Evolutionary conservation across 2,329 filamentous ascomycete species (phyloP), one percentile per base, ranked within the genome.

Genomic region (Talaromyces sp.): DNA sequence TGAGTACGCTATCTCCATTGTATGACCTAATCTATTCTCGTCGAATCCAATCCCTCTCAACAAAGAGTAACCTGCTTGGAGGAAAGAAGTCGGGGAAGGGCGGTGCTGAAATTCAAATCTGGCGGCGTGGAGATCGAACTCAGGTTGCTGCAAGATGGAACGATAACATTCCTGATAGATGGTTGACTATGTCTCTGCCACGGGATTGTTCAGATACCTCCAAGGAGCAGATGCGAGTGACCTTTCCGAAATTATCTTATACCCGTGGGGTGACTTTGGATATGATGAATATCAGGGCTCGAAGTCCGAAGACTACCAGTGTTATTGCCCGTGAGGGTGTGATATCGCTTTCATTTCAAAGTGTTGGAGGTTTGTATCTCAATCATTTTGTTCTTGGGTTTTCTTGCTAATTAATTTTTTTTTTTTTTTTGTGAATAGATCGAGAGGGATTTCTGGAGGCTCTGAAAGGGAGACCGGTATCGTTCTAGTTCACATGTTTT

Each of bases 21-120:
- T 62, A 68, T 45, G 59, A 67, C 17, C 62, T 70, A 1, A 40
- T 64, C 11, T 71, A 65, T 41, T 68, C 67, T 11, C 54, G 67
- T 7, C 59, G 60, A 8, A 60, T 64, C 1, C 59, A 58, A 4
- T 66, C 60, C 13, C 53, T 71, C 13, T 62, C 56, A 4, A 64
- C 65, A 3, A 70, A 70, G 46, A 46, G 51, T 1, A 64, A 61
- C 32, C 37, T 65, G 9, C 63, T 68, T 29, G 50, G 58, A 1
- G 42, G 56, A 19, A 63, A 56, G 4, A 67, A 61, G 8, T 67
- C 63, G 1, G 58, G 54, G 16, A 70, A 68, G 43, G 66, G 68
- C 0, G 53, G 51, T 10, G 60, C 65, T 0, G 63, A 69, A 24
- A 52, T 68, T 1, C 66, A 71, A 48, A 43, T 70, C 10, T 70